phyloP scores from a whole-genome alignment of 192 early-diverging fungal genomes.

The Podila verticillata region DNA sequence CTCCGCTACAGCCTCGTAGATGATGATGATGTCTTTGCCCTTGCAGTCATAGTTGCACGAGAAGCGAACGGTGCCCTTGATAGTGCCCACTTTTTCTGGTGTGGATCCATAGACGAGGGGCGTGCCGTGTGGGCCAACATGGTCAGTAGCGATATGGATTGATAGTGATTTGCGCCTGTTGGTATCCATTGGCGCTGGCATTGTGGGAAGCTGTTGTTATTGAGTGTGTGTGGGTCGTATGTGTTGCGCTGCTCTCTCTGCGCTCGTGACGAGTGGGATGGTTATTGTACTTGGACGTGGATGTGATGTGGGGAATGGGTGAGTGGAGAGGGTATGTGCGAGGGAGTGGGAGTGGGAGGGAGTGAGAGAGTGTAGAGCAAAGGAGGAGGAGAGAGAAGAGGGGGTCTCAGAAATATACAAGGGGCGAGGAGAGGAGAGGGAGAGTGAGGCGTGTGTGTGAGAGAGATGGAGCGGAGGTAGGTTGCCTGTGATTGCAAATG shows the following conservation, averaged over 20 bases:
- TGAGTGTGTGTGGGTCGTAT: too few species aligned
- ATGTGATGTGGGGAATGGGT: too few species aligned
- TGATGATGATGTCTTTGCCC: conserved; percentile 40
- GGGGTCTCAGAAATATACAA: neutral
- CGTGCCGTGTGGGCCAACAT: conserved; percentile 27
- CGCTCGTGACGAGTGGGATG: neutral
- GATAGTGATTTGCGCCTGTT: conserved; percentile 12
- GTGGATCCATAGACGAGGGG: conserved; percentile 48
- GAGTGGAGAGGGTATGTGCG: neutral
- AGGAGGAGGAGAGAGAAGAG: neutral
- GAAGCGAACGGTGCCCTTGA: conserved; percentile 37
- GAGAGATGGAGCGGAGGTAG: too few species aligned
- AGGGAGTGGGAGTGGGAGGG: too few species aligned
- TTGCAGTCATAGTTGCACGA: conserved; percentile 31
- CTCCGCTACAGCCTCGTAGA: conserved; percentile 42
- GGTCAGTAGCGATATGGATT: conserved; percentile 36
- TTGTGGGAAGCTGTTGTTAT: neutral
- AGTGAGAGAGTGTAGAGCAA: too few species aligned
- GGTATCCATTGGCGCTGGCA: neutral
- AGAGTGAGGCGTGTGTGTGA: neutral
- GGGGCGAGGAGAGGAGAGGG: neutral
- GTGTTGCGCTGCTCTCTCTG: too few species aligned
- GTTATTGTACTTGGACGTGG: too few species aligned
- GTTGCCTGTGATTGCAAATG: too few species aligned
- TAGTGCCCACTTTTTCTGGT: conserved; percentile 25